phyloP scores from a whole-genome alignment of 31 red algal genomes.

The Endocladia muricata region DNA sequence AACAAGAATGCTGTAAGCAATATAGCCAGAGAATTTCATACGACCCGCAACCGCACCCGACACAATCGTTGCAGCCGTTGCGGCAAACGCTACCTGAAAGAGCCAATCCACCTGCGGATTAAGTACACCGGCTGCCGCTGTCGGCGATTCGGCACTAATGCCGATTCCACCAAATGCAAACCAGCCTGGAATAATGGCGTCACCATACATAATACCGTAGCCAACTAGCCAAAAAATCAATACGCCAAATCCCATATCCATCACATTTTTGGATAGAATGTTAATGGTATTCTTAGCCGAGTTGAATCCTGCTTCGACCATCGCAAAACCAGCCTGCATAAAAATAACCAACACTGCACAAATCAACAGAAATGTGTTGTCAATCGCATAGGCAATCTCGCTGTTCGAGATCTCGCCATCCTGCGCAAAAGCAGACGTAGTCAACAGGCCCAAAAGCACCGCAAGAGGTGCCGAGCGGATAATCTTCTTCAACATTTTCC shows the following conservation, averaged over 20 bases:
- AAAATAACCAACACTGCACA: conserved; percentile 93
- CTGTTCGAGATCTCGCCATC: no score
- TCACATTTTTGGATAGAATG: conserved; percentile 73
- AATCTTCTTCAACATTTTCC: no score
- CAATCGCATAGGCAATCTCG: no score
- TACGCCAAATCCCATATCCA: conserved; percentile 75
- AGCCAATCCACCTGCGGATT: conserved; percentile 27
- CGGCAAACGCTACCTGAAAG: conserved; percentile 86
- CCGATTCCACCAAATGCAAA: conserved; percentile 52
- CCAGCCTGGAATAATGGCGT: not conserved
- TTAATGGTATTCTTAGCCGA: conserved; percentile 92
- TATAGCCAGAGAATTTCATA: conserved; percentile 68
- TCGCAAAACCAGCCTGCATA: conserved; percentile 96
- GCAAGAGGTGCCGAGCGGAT: no score
- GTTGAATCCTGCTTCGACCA: conserved; percentile 77
- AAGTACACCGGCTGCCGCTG: conserved; percentile 5
- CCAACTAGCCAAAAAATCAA: conserved; percentile 85
- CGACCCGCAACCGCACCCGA: conserved; percentile 86
- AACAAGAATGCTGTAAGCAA: conserved; percentile 73
- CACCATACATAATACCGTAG: conserved; percentile 78
- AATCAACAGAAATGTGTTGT: no score
- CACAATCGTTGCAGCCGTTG: conserved; percentile 94
- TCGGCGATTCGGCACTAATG: conserved; percentile 54
- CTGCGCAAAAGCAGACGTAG: no score
- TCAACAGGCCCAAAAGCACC: no score